Evolutionary conservation across 164 flowering plant genomes (phyloP).

Genomic region (Platanus orientalis): DNA sequence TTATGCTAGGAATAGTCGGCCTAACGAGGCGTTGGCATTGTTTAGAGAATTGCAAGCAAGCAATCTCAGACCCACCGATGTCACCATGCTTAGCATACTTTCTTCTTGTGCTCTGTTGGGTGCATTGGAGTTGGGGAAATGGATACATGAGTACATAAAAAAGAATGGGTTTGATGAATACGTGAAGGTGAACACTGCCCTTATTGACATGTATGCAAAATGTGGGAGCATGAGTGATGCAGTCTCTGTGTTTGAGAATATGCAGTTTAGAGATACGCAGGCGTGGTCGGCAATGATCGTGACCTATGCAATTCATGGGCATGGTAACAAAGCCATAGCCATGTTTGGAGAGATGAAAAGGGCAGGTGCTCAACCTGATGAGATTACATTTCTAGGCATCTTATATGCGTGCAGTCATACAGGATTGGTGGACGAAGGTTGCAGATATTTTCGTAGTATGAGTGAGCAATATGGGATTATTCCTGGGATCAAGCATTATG

Average conservation of each 20-base stretch:
- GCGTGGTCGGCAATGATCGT: conserved; percentile 73
- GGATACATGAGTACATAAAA: conserved; percentile 64
- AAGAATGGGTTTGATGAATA: conserved; percentile 42
- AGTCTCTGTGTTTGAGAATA: conserved; percentile 37
- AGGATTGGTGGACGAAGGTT: conserved; percentile 57
- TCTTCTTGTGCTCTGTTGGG: conserved; percentile 63
- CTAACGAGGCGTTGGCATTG: conserved; percentile 58
- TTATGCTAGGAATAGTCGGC: conserved; percentile 47
- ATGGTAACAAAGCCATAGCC: conserved; percentile 41
- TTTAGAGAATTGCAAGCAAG: conserved; percentile 55
- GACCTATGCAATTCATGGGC: conserved; percentile 65
- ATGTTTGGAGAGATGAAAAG: conserved; percentile 53
- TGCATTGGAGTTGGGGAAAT: conserved; percentile 59
- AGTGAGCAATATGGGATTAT: conserved; percentile 33
- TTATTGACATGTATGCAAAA: conserved; percentile 72
- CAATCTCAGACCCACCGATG: conserved; percentile 47
- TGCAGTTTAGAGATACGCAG: conserved; percentile 47
- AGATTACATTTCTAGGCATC: conserved; percentile 60
- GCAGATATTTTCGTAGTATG: conserved; percentile 48
- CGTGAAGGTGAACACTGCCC: conserved; percentile 67
- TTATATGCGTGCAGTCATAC: conserved; percentile 63
- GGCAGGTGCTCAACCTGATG: conserved; percentile 40
- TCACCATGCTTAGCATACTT: conserved; percentile 58
- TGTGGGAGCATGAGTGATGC: conserved; percentile 78
- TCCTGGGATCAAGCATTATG: conserved; percentile 66